phyloP scores from a whole-genome alignment of 129 eudicot species.

The Artemisia argyi region DNA sequence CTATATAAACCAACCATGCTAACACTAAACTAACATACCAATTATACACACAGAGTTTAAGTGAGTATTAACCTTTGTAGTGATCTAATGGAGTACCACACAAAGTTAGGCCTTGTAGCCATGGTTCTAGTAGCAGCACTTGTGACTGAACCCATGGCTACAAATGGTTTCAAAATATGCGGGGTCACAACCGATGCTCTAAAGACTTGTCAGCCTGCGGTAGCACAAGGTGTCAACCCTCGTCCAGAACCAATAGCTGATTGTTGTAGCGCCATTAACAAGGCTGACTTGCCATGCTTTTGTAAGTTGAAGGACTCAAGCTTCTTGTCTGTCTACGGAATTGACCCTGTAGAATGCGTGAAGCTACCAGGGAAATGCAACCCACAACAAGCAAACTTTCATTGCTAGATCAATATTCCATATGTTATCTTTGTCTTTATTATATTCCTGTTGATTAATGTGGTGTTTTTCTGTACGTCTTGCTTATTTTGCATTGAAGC shows the following conservation, averaged over 20 bases:
- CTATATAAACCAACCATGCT: conserved; percentile 31
- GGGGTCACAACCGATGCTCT: conserved; percentile 30
- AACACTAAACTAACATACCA: conserved; percentile 18
- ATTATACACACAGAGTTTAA: conserved; percentile 5
- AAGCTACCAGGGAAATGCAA: conserved; percentile 47
- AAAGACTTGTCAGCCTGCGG: conserved; percentile 37
- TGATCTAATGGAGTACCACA: conserved; percentile 35
- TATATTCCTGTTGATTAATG: conserved; percentile 4
- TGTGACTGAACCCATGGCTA: conserved; percentile 22
- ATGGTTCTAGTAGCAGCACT: conserved; percentile 30
- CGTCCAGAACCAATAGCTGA: conserved; percentile 30
- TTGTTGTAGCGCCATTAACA: conserved; percentile 40
- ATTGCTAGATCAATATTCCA: conserved; percentile 21
- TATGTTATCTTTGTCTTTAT: conserved; percentile 7
- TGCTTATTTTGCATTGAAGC: conserved; percentile 17
- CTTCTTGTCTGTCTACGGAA: conserved; percentile 29
- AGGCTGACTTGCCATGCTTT: conserved; percentile 49
- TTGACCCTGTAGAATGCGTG: conserved; percentile 41
- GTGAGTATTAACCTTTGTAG: neutral
- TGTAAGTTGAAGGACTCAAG: conserved; percentile 43
- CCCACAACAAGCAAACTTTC: conserved; percentile 22
- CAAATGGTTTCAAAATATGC: conserved; percentile 28
- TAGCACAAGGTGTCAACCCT: conserved; percentile 33
- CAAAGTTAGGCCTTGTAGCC: conserved; percentile 35
- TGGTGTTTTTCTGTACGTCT: neutral